Evolutionary conservation across 805 yeast genomes (phyloP), one percentile per base, ranked within the genome.

Genomic region (Hyphopichia homilentoma): DNA sequence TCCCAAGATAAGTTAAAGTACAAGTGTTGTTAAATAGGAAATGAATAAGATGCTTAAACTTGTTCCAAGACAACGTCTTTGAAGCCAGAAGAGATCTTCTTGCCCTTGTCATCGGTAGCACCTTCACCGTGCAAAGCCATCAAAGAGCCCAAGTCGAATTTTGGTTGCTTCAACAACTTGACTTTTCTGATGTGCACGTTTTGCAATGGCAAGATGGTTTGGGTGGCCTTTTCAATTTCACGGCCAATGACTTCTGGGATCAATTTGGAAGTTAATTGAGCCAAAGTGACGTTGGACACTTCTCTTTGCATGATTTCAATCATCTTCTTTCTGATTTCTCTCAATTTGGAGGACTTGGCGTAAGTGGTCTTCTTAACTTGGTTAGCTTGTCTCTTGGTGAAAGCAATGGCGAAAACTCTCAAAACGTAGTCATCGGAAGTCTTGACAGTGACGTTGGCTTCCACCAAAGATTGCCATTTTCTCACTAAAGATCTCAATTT

Each of bases 121-220:
- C 72, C 77, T 77, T 88, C 96, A 70, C 96, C 96, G 79, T 88
- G 97, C 62, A 88, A 82, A 61, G 96, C 81, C 67, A 88, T 75
- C 65, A 88, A 79, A 61, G 90, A 72, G 71, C 95, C 95, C 63
- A 88, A 80, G 71, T 88, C 96, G 77, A 87, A 85, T 77, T 87
- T 87, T 68, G 97, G 96, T 74, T 82, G 93, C 76, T 89, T 88
- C 73, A 88, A 84, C 67, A 88, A 78, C 80, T 88, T 88, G 60
- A 88, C 96, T 77, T 88, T 88, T 80, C 96, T 87, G 70, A 88
- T 84, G 82, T 85, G 89, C 59, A 87, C 93, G 77, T 88, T 86
- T 77, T 88, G 96, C 67, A 88, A 81, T 59, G 96, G 96, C 81
- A 75, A 86, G 75, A 87, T 84, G 60, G 82, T 73, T 69, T 81